A percentile compares a stretch with the other conserved stretches of the same genome.
Conservation (phyloP, 2,329 filamentous ascomycete species). For the Hypoxylon sp. region DNA sequence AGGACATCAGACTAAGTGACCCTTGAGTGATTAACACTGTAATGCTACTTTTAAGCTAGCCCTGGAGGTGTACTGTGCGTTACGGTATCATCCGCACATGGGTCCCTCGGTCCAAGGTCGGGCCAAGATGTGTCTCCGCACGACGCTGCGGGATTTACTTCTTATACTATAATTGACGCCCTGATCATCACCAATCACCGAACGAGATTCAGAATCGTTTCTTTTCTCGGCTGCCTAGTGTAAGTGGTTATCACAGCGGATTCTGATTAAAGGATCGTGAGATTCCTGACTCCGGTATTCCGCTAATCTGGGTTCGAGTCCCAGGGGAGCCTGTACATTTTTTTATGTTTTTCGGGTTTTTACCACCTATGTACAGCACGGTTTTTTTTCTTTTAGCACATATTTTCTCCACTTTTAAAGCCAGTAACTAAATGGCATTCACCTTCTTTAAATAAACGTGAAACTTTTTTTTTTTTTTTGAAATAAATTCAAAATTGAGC, state of each 20-base stretch:
- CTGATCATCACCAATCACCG: conserved; percentile 14
- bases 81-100: too few relatives aligned
- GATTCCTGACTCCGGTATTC: conserved; percentile 3
- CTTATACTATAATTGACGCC: background rate
- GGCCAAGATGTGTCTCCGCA: background rate
- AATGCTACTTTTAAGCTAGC: too few relatives aligned
- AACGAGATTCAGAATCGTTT: conserved; percentile 5
- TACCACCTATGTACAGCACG: background rate
- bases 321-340: conserved; percentile 36
- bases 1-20: too few relatives aligned
- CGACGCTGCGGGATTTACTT: background rate
- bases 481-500: too few relatives aligned
- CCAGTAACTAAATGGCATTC: too few relatives aligned
- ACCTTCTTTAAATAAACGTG: too few relatives aligned
- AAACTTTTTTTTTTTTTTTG: too few relatives aligned
- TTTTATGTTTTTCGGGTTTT: conserved; percentile 23
- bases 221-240: conserved; percentile 37
- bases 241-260: conserved; percentile 45
- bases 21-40: too few relatives aligned
- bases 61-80: too few relatives aligned
- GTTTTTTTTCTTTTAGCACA: background rate
- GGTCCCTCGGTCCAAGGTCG: background rate
- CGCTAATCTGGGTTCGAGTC: conserved; percentile 47
- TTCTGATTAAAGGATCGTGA: conserved; percentile 30
- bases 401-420: too few relatives aligned